Conservation (phyloP, 2,329 filamentous ascomycete species). For the Magnaporthiopsis incrustans region DNA sequence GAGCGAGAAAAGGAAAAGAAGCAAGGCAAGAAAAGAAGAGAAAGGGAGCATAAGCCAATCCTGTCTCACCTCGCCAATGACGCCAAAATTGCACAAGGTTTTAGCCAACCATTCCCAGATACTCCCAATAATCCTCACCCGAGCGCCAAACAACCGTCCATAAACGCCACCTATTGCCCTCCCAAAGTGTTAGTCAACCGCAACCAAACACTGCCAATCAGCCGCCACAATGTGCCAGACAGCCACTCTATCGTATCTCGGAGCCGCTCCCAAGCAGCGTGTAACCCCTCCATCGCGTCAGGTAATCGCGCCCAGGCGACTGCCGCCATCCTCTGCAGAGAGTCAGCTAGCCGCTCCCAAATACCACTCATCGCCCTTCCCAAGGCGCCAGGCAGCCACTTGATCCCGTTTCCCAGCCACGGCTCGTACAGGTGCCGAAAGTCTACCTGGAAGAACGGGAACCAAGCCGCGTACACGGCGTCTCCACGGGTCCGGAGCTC, state of each 20-base stretch:
- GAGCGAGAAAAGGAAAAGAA: neutral
- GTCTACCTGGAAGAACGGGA: slow-evolving; percentile 2
- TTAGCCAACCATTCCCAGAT: too few relatives aligned
- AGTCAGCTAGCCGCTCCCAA: too few relatives aligned
- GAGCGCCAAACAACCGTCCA: neutral
- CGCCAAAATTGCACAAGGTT: neutral
- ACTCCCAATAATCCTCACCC: too few relatives aligned
- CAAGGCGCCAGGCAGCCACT: neutral
- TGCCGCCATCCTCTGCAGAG: neutral
- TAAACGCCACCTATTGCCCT: neutral
- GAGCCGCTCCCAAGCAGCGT: too few relatives aligned
- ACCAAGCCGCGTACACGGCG: neutral
- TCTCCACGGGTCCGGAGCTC: neutral
- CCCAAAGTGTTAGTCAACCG: neutral
- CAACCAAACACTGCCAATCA: neutral
- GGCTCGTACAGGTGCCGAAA: slow-evolving; percentile 5
- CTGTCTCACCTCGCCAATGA: neutral
- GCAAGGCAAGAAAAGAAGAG: neutral
- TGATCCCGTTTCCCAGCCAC: neutral
- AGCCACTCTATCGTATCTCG: too few relatives aligned
- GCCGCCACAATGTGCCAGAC: neutral
- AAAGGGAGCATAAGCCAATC: neutral
- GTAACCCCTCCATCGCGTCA: too few relatives aligned
- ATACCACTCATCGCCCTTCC: neutral
- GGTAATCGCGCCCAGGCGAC: neutral